Conservation (phyloP, 495 filamentous ascomycete species). For the Parathielavia hyrcaniae region DNA sequence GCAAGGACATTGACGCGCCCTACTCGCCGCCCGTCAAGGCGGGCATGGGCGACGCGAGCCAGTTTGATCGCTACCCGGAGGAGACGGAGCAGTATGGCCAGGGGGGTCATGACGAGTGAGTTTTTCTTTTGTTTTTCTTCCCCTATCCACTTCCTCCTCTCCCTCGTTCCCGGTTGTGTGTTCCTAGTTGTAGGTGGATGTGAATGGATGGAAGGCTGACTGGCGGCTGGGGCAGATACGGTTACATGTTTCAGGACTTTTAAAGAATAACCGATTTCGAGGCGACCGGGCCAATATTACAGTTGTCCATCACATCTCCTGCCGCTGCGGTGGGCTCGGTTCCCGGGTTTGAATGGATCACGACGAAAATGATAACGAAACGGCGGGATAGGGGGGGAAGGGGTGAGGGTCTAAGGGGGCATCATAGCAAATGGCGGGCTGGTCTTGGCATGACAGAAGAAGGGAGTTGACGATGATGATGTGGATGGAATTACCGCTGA, state of each 20-base stretch:
- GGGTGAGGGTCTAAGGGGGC: too few species aligned
- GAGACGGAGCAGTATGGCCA: constrained; percentile 86
- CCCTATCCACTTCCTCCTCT: constrained; percentile 9
- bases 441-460: too few species aligned
- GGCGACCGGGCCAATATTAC: too few species aligned
- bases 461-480: too few species aligned
- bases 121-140: constrained; percentile 29
- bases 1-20: constrained; percentile 96
- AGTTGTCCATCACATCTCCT: too few species aligned
- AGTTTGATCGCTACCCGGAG: constrained; percentile 97
- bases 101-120: constrained; percentile 73
- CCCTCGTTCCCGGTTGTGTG: neutral
- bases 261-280: neutral
- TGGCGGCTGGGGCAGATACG: constrained; percentile 7
- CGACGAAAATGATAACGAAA: too few species aligned
- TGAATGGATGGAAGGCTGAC: neutral
- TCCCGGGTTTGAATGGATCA: too few species aligned
- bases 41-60: constrained; percentile 89
- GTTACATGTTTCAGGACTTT: constrained; percentile 22
- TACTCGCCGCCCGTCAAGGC: constrained; percentile 95
- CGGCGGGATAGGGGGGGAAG: too few species aligned
- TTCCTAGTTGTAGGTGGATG: too few species aligned
- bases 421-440: too few species aligned
- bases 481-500: too few species aligned
- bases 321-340: too few species aligned